Evolutionary conservation across 2,329 filamentous ascomycete genomes (phyloP).

Genomic region (Paecilomyces sp.): DNA sequence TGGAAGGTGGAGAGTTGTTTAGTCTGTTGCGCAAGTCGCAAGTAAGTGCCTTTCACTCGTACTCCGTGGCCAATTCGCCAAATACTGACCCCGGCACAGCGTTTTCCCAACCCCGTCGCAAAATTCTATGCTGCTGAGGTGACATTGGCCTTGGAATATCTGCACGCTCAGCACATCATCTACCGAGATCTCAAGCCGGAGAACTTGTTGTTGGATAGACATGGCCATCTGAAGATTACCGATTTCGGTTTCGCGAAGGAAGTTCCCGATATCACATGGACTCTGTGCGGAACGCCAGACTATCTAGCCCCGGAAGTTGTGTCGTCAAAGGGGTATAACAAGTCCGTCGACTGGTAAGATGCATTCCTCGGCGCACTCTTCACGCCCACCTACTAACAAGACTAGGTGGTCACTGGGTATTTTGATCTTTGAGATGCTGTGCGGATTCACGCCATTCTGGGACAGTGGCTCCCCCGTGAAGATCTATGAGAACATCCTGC

Average conservation of each 20-base stretch:
- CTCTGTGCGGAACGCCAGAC: conserved; percentile 92
- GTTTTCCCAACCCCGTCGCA: conserved; percentile 95
- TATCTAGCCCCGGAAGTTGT: conserved; percentile 97
- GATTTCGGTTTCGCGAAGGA: conserved; percentile 99
- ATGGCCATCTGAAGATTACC: conserved; percentile 93
- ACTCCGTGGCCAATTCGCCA: conserved; percentile 5
- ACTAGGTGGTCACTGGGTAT: conserved; percentile 95
- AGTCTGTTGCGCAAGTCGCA: conserved; percentile 87
- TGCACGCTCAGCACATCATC: conserved; percentile 92
- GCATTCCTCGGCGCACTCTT: conserved; percentile 8
- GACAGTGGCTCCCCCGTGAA: conserved; percentile 96
- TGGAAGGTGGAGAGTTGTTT: conserved; percentile 95
- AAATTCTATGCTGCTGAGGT: conserved; percentile 99
- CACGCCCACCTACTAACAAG: conserved; percentile 5
- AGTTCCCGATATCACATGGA: conserved; percentile 98
- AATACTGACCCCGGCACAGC: conserved; percentile 46
- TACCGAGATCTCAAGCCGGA: conserved; percentile 97
- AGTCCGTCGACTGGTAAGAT: conserved; percentile 92
- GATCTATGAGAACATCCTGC: conserved; percentile 98
- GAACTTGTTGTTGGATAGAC: conserved; percentile 82
- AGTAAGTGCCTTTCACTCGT: conserved; percentile 49
- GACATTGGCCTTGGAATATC: conserved; percentile 87
- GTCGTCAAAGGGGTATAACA: conserved; percentile 99
- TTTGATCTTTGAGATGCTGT: conserved; percentile 98
- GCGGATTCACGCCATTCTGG: conserved; percentile 98